Evolutionary conservation across 306 rosid species (phyloP).

Genomic region (Rosa rugosa): DNA sequence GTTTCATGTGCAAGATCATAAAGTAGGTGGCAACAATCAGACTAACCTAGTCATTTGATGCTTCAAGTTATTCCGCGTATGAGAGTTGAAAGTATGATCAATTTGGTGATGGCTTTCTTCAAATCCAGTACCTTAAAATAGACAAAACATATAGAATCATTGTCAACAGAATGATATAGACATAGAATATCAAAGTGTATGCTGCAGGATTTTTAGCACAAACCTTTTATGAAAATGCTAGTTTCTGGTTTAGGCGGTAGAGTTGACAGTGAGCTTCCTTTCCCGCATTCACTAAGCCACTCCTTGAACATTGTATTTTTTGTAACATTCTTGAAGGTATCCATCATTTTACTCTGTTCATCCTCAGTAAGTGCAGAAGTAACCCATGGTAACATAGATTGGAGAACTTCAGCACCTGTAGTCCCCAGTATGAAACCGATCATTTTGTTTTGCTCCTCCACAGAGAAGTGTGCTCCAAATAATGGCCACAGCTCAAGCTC

Average conservation of each 20-base stretch:
- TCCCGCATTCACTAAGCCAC: conserved; percentile 79
- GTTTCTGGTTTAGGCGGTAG: conserved; percentile 44
- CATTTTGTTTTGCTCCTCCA: conserved; percentile 86
- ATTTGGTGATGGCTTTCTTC: conserved; percentile 57
- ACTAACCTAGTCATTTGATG: conserved; percentile 78
- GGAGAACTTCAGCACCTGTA: conserved; percentile 85
- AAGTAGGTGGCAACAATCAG: conserved; percentile 10
- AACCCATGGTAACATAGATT: conserved; percentile 87
- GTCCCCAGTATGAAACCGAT: conserved; percentile 82
- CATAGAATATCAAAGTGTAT: neutral
- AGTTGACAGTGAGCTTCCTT: conserved; percentile 53
- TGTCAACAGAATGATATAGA: conserved; percentile 9
- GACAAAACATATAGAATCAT: conserved; percentile 14
- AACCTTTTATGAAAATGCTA: conserved; percentile 52
- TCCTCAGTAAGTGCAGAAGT: conserved; percentile 79
- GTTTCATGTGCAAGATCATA: neutral
- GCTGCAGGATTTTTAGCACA: neutral
- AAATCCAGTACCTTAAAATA: conserved; percentile 41
- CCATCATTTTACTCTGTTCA: conserved; percentile 74
- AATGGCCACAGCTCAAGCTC: conserved; percentile 85
- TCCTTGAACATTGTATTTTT: conserved; percentile 86
- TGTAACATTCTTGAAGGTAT: conserved; percentile 77
- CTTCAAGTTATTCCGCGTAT: conserved; percentile 71
- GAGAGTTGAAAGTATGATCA: conserved; percentile 73
- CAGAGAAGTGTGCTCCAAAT: conserved; percentile 73